A percentile compares a stretch with the other conserved stretches of the same genome.
Evolutionary conservation across 2,329 filamentous ascomycete species (phyloP).

Genomic region (Diaporthe humulicola): DNA sequence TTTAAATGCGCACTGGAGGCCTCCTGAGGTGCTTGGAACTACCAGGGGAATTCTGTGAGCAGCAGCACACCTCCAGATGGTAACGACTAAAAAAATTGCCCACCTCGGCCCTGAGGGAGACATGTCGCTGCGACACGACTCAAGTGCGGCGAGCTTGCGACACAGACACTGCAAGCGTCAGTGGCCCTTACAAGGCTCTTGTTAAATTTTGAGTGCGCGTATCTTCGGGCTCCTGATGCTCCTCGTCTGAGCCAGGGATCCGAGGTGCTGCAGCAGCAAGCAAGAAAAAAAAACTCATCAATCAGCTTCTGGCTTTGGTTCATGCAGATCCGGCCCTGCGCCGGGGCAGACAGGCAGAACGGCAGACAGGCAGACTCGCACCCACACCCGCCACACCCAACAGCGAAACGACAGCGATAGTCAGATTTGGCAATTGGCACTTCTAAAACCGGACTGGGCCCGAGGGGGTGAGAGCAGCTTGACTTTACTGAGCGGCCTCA

Average conservation of each 20-base stretch:
- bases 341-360: slow-evolving; percentile 12
- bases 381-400: background rate
- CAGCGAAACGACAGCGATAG: slow-evolving; percentile 28
- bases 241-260: slow-evolving; percentile 30
- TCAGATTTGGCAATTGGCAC: slow-evolving; percentile 23
- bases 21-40: slow-evolving; percentile 28
- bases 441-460: slow-evolving; percentile 15
- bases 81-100: slow-evolving; percentile 35
- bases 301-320: slow-evolving; percentile 30
- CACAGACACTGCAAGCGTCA: slow-evolving; percentile 24
- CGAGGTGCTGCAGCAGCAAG: slow-evolving; percentile 22
- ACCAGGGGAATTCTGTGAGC: slow-evolving; percentile 19
- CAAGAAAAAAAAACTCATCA: slow-evolving; percentile 12
- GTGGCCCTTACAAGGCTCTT: slow-evolving; percentile 17
- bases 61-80: slow-evolving; percentile 32
- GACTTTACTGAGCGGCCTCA: slow-evolving; percentile 2
- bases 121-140: slow-evolving; percentile 30
- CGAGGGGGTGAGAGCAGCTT: slow-evolving; percentile 2
- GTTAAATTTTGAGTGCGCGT: slow-evolving; percentile 35
- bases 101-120: slow-evolving; percentile 21
- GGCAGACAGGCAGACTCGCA: slow-evolving; percentile 1
- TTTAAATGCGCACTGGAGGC: slow-evolving; percentile 35
- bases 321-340: slow-evolving; percentile 39
- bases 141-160: slow-evolving; percentile 33
- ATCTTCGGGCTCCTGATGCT: slow-evolving; percentile 25